phyloP scores from a whole-genome alignment of 331 rosid species.

The Erythrophleum ivorense region DNA sequence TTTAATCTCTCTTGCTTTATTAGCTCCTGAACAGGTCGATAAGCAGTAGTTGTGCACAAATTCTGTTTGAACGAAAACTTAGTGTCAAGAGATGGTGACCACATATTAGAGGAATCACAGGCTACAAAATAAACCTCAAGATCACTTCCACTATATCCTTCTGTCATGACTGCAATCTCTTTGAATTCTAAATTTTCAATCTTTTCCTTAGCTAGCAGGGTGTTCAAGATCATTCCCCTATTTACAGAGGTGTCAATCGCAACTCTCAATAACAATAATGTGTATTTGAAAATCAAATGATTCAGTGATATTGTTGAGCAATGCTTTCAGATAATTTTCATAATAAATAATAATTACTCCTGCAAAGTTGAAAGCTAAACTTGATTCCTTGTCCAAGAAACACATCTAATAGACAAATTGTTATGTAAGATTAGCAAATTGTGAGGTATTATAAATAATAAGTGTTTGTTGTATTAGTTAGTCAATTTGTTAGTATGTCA shows the following conservation, averaged over 20 bases:
- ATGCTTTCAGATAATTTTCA: background rate
- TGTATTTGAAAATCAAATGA: conserved; percentile 8
- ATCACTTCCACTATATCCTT: conserved; percentile 89
- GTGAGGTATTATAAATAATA: too few species aligned
- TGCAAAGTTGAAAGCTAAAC: background rate
- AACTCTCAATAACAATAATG: background rate
- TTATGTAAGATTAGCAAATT: too few species aligned
- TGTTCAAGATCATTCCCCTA: conserved; percentile 77
- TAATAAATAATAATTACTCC: background rate
- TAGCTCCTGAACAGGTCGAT: conserved; percentile 81
- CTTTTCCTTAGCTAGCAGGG: conserved; percentile 75
- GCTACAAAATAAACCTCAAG: conserved; percentile 63
- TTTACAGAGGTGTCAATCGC: conserved; percentile 34
- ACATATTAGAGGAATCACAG: conserved; percentile 7
- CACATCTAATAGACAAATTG: background rate
- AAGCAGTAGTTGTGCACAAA: conserved; percentile 80
- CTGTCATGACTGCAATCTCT: conserved; percentile 83
- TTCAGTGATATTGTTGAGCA: background rate
- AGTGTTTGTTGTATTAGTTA: too few species aligned
- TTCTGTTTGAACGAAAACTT: conserved; percentile 57
- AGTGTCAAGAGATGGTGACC: conserved; percentile 41
- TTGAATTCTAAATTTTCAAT: conserved; percentile 73
- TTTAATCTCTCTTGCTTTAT: conserved; percentile 69
- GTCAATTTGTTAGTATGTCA: too few species aligned
- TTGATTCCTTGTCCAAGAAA: background rate